Evolutionary conservation across 441 rosid species (phyloP).

Genomic region (Gossypium davidsonii): DNA sequence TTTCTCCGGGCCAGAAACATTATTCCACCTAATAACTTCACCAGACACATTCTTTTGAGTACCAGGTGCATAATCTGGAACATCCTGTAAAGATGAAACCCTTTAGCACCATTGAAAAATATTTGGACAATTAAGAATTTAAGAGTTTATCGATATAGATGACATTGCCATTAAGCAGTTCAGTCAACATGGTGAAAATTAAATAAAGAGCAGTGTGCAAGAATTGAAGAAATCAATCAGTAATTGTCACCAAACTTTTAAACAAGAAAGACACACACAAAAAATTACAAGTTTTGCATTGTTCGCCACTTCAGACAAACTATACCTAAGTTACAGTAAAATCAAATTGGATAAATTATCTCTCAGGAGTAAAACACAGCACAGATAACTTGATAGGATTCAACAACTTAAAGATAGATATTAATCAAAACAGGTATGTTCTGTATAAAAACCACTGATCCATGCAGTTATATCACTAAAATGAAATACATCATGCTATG

Average conservation of each 20-base stretch:
- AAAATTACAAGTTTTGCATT: not conserved
- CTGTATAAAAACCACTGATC: not conserved
- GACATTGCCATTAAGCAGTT: constrained; percentile 1
- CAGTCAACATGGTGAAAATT: not conserved
- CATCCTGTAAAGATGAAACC: constrained; percentile 32
- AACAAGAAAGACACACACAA: not conserved
- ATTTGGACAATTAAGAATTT: not conserved
- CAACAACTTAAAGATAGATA: not conserved
- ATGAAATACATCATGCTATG: not conserved
- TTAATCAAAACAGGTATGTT: not conserved
- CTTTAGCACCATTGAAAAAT: not conserved
- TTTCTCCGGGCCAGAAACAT: constrained; percentile 79
- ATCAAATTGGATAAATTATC: not conserved
- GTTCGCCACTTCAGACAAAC: not conserved
- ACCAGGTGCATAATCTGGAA: constrained; percentile 77
- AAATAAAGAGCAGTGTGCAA: not conserved
- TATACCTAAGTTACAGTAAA: not conserved
- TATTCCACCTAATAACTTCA: constrained; percentile 88
- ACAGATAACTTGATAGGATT: not conserved
- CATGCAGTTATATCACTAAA: not conserved
- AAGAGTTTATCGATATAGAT: not conserved
- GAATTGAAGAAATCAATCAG: not conserved
- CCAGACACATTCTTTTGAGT: constrained; percentile 92
- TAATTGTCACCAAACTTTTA: not conserved
- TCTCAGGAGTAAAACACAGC: not conserved